Evolutionary conservation across 108 stramenopile genomes (phyloP).

Genomic region (Nannochloropsis gaditana): DNA sequence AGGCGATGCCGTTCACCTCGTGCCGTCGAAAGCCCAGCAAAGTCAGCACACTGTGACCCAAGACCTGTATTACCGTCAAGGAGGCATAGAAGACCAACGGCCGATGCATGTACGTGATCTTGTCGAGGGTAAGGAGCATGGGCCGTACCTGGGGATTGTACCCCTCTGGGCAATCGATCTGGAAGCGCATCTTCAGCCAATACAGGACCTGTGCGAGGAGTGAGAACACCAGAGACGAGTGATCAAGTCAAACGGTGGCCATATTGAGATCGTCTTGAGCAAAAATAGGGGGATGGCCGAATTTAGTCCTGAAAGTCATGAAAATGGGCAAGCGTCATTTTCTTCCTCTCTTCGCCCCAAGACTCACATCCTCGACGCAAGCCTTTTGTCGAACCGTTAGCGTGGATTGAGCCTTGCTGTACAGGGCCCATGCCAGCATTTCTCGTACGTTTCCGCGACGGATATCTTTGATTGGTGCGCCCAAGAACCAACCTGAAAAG

Average conservation of each 20-base stretch:
- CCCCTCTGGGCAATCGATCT: constrained; percentile 11
- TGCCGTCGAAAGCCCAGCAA: constrained; percentile 18
- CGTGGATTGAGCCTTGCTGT: background rate
- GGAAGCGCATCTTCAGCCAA: constrained; percentile 14
- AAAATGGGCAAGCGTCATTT: background rate
- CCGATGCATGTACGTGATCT: constrained; percentile 28
- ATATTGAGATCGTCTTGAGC: background rate
- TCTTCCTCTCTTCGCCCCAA: background rate
- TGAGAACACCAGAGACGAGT: background rate
- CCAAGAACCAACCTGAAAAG: constrained; percentile 6
- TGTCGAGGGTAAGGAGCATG: constrained; percentile 22
- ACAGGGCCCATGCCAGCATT: constrained; percentile 12
- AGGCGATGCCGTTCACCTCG: constrained; percentile 24
- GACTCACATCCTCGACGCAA: background rate
- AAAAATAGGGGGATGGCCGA: background rate
- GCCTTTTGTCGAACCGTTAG: background rate
- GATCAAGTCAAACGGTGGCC: no score
- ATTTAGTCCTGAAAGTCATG: background rate
- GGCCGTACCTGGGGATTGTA: constrained; percentile 28
- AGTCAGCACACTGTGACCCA: background rate
- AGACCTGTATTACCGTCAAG: background rate
- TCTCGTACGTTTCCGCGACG: background rate
- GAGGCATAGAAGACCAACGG: constrained; percentile 28
- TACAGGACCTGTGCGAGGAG: background rate
- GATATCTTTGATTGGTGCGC: background rate